Evolutionary conservation across 306 rosid genomes (phyloP), one percentile per base, ranked within the genome.

Genomic region (Lagenaria siceraria): DNA sequence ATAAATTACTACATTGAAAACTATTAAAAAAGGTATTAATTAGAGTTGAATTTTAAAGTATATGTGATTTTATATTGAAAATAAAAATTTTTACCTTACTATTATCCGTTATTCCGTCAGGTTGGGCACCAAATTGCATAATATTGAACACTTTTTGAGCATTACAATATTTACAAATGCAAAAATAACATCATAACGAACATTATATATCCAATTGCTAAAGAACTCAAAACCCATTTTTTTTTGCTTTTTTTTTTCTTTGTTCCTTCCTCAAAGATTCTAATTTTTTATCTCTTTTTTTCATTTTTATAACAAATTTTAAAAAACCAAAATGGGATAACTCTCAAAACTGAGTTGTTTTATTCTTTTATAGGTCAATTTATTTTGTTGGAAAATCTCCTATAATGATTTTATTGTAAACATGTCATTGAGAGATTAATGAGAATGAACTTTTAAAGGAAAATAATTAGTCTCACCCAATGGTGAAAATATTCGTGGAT

Each of bases 51-150:
- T n/a, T 49, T 14, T 49, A 51, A 21, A 24, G 12, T 24, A 58
- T 13, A 0, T 2, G 3, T 1, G 6, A 4, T 58, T n/a, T n/a
- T 11, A 46, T 2, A 8, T 24, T 24, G 5, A 62, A 27, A 14
- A 25, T 6, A 13, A 25, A 61, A 25, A 1, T 6, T n/a, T 55
- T 6, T 38, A 83, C 89, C 85, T 86, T 46, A 69, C 66, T 74
- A 56, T 58, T 76, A 29, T 86, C 84, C 0, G 78, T 78, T 55
- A 46, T 78, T 72, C 66, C 83, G 52, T 80, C 81, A 9, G 80
- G 70, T 15, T 21, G 2, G 3, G 78, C 86, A 4, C 84, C 86
- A 18, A 22, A 62, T 12, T 49, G 25, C 1, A 11, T 12, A 13
- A 80, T 58, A 43, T 82, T 15, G 21, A 85, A 85, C 21, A 78